These are phyloP conservation scores for Yarrowia deformans DNA, from an alignment of 805 yeast species.

Conservation along the genomic window DNA sequence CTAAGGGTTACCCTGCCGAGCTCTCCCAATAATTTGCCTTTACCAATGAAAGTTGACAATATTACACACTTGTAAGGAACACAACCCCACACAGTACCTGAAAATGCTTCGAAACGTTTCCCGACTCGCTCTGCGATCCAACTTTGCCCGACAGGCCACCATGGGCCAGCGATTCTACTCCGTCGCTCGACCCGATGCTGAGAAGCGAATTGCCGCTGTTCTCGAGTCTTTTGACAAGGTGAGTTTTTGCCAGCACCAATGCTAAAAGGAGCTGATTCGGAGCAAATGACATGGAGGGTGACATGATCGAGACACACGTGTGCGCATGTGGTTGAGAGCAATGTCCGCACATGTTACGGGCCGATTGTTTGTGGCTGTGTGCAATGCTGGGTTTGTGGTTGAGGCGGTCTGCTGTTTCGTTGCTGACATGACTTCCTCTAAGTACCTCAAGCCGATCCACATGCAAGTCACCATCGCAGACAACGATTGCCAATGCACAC, in stretches of 20 bases:
- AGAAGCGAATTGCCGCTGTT: conserved; percentile 82
- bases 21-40: conserved; percentile 25
- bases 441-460: no score
- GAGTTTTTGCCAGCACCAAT: conserved; percentile 49
- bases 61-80: conserved; percentile 24
- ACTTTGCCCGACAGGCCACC: conserved; percentile 33
- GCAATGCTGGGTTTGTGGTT: not conserved
- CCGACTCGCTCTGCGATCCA: conserved; percentile 37
- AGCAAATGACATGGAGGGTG: not conserved
- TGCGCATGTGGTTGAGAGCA: not conserved
- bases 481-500: no score
- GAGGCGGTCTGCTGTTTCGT: not conserved
- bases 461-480: no score
- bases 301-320: not conserved
- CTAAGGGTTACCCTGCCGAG: conserved; percentile 23
- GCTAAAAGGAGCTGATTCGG: not conserved
- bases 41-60: conserved; percentile 36
- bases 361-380: no score
- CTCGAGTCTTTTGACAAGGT: conserved; percentile 68
- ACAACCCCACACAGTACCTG: conserved; percentile 23
- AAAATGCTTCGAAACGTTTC: conserved; percentile 40
- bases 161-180: conserved; percentile 56
- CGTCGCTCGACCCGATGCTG: conserved; percentile 78
- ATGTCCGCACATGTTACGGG: not conserved
- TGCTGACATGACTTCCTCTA: no score